phyloP scores from a whole-genome alignment of 352 stramenopile genomes.

The Pythium monospermum region DNA sequence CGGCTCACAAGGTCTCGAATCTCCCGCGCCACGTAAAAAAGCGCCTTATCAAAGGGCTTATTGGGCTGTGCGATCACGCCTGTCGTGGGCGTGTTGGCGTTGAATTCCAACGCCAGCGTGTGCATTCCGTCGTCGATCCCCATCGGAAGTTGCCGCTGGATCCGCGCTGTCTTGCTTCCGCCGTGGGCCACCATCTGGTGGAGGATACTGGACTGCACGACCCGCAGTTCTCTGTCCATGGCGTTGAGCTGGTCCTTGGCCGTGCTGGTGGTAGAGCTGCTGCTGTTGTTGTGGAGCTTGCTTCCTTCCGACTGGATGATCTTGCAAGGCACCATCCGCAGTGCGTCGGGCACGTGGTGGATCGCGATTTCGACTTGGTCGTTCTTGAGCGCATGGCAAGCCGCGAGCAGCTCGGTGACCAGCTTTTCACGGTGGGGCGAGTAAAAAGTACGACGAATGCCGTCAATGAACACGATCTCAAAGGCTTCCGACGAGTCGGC shows the following conservation, averaged over 20 bases:
- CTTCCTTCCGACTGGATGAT: constrained; percentile 65
- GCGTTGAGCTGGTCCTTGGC: constrained; percentile 33
- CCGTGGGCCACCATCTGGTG: constrained; percentile 53
- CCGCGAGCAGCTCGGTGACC: constrained; percentile 64
- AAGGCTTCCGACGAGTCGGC: constrained; percentile 59
- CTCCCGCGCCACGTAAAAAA: constrained; percentile 61
- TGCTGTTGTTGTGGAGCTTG: constrained; percentile 27
- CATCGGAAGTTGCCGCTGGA: constrained; percentile 54
- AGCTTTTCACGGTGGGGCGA: constrained; percentile 68
- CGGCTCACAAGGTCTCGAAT: constrained; percentile 61
- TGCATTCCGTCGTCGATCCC: constrained; percentile 77
- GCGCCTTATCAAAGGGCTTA: constrained; percentile 72
- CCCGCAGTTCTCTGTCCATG: constrained; percentile 64
- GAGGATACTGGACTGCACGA: constrained; percentile 59
- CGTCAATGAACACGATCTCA: constrained; percentile 72
- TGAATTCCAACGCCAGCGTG: constrained; percentile 64
- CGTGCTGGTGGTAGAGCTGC: constrained; percentile 5
- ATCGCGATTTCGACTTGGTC: constrained; percentile 58
- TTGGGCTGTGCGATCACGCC: constrained; percentile 71
- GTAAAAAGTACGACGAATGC: constrained; percentile 63
- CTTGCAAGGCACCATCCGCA: constrained; percentile 71
- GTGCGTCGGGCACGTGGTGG: constrained; percentile 37
- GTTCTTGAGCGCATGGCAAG: constrained; percentile 71
- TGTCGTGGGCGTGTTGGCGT: constrained; percentile 66
- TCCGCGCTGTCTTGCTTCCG: constrained; percentile 53